These are phyloP conservation scores for Apiotrichum veenhuisii DNA, from an alignment of 1,284 basidiomycete genomes.

Conservation along the genomic window DNA sequence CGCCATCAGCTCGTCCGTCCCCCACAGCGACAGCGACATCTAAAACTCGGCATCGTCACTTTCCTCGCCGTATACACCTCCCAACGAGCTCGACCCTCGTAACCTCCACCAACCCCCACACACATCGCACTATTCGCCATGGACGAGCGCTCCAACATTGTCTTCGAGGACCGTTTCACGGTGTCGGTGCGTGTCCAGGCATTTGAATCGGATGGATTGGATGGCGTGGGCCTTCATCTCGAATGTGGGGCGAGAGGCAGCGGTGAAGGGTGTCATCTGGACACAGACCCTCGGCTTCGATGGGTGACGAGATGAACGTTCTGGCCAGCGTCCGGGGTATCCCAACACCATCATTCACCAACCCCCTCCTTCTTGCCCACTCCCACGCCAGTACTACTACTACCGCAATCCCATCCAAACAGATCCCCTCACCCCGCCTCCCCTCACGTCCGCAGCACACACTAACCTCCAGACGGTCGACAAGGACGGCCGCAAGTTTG, in stretches of 20 bases:
- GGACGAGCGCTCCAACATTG: constrained; percentile 38
- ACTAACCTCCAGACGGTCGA: constrained; percentile 57
- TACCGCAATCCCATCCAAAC: neutral
- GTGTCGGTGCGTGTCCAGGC: constrained; percentile 59
- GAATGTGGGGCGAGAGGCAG: too few relatives aligned
- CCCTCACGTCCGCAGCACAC: neutral
- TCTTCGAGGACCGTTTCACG: constrained; percentile 87
- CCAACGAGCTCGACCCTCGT: neutral
- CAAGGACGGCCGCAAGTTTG: constrained; percentile 76
- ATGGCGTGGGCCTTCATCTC: too few relatives aligned
- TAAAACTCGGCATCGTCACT: neutral
- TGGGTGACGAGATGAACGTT: too few relatives aligned
- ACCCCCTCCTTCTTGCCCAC: too few relatives aligned
- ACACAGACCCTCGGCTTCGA: too few relatives aligned
- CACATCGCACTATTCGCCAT: constrained; percentile 1
- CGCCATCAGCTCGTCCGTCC: too few relatives aligned
- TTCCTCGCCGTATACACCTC: neutral
- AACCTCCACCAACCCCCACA: neutral
- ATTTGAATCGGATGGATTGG: neutral
- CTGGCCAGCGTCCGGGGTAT: too few relatives aligned
- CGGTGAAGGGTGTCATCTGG: too few relatives aligned
- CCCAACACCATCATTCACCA: too few relatives aligned
- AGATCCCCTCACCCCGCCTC: neutral
- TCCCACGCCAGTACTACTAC: neutral
- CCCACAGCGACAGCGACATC: too few relatives aligned